These are phyloP conservation scores for Leptomonas pyrrhocoris DNA, from an alignment of 208 protist genomes.

Conservation along the genomic window DNA sequence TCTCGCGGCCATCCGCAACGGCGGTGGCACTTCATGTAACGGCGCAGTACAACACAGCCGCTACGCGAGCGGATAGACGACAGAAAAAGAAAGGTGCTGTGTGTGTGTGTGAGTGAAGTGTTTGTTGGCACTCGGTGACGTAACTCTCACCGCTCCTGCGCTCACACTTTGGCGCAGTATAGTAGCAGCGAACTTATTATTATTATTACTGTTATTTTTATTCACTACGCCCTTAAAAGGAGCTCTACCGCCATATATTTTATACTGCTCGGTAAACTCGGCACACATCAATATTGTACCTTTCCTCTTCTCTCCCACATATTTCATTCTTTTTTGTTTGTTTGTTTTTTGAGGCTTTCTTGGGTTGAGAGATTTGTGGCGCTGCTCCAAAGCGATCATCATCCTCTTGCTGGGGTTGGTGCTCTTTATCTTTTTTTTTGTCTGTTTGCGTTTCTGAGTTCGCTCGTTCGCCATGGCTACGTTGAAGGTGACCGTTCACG, in stretches of 20 bases:
- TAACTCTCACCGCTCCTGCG: too few relatives aligned
- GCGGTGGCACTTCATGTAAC: not conserved
- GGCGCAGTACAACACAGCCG: slow-evolving; percentile 4
- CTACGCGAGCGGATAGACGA: not conserved
- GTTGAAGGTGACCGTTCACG: slow-evolving; percentile 89
- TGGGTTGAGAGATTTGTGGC: too few relatives aligned
- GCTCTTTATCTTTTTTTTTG: slow-evolving; percentile 8
- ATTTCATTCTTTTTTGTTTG: not conserved
- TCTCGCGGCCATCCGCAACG: not conserved
- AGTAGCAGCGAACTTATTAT: too few relatives aligned
- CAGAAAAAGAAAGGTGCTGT: slow-evolving; percentile 11
- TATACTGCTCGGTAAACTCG: too few relatives aligned
- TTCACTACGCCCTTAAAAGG: too few relatives aligned
- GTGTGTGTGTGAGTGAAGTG: not conserved
- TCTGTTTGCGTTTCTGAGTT: not conserved
- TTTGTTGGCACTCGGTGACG: too few relatives aligned
- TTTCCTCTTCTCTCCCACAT: not conserved
- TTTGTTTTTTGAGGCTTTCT: not conserved
- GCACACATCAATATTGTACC: not conserved
- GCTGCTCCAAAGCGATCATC: too few relatives aligned
- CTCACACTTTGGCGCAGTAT: too few relatives aligned
- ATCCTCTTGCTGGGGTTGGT: not conserved
- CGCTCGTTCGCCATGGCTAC: slow-evolving; percentile 72
- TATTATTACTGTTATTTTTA: too few relatives aligned
- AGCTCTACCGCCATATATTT: not conserved